phyloP scores from a whole-genome alignment of 192 early-diverging fungal species.

The Coemansia pectinata region DNA sequence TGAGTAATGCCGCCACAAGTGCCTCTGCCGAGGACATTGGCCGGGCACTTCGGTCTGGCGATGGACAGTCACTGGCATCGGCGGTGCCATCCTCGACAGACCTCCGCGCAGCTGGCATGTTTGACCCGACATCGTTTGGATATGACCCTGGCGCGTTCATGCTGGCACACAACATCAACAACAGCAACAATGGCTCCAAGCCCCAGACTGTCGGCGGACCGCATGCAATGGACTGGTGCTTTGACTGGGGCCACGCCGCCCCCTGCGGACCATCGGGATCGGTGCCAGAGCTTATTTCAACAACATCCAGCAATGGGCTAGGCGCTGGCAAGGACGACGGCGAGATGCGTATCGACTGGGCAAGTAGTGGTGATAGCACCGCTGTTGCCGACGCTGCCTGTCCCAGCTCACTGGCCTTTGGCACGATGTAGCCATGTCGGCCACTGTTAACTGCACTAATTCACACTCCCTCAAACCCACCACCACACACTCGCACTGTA shows the following conservation, averaged over 20 bases:
- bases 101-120: background rate
- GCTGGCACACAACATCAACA: constrained; percentile 1
- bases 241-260: constrained; percentile 24
- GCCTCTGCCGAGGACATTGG: background rate
- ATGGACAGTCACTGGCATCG: background rate
- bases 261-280: constrained; percentile 1
- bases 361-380: background rate
- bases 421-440: background rate
- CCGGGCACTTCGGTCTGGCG: background rate
- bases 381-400: background rate
- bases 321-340: background rate
- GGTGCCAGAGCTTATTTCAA: background rate
- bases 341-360: constrained; percentile 7
- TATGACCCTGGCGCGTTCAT: constrained; percentile 35
- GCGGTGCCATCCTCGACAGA: background rate
- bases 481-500: constrained; percentile 3
- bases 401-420: constrained; percentile 1
- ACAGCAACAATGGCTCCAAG: constrained; percentile 3
- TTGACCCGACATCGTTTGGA: constrained; percentile 21
- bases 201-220: constrained; percentile 3
- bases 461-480: background rate
- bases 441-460: background rate
- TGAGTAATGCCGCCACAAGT: constrained; percentile 17
- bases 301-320: background rate
- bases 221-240: constrained; percentile 43